Conservation (phyloP, 768 basidiomycete species). For the Mycena latifolia region DNA sequence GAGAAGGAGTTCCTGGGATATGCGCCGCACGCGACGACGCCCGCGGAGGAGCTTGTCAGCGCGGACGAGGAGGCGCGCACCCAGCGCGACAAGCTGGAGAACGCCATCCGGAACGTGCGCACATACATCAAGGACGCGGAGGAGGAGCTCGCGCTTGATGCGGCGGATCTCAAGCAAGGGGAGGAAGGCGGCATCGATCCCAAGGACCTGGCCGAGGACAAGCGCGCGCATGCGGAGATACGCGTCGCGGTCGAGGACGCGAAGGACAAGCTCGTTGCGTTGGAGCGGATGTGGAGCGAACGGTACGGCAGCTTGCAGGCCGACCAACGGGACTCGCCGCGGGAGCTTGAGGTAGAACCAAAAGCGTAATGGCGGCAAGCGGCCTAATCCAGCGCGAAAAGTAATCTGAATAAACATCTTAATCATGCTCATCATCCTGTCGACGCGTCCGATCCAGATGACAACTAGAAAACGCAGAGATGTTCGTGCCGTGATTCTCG, state of each 20-base stretch:
- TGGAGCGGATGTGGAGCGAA: neutral
- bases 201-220: neutral
- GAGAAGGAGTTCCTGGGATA: constrained; percentile 47
- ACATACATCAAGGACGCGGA: constrained; percentile 18
- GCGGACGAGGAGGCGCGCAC: constrained; percentile 1
- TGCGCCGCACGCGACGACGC: constrained; percentile 36
- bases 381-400: too few species aligned
- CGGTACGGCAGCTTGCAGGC: too few species aligned
- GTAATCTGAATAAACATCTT: too few species aligned
- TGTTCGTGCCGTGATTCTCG: too few species aligned
- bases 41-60: constrained; percentile 16
- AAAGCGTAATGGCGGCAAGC: too few species aligned
- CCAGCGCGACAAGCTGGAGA: neutral
- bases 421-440: too few species aligned
- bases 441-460: too few species aligned
- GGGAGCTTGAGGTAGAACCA: too few species aligned
- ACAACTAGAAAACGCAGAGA: too few species aligned
- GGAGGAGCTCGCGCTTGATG: constrained; percentile 12
- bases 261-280: constrained; percentile 7
- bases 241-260: constrained; percentile 20
- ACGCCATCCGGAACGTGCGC: constrained; percentile 14
- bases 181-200: neutral
- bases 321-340: too few species aligned
- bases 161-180: constrained; percentile 4
- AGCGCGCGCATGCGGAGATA: constrained; percentile 13